A percentile compares a stretch with the other conserved stretches of the same genome.
These are phyloP conservation scores for Pulveroboletus sp. DNA, from an alignment of 768 basidiomycete species.

Conservation along the genomic window DNA sequence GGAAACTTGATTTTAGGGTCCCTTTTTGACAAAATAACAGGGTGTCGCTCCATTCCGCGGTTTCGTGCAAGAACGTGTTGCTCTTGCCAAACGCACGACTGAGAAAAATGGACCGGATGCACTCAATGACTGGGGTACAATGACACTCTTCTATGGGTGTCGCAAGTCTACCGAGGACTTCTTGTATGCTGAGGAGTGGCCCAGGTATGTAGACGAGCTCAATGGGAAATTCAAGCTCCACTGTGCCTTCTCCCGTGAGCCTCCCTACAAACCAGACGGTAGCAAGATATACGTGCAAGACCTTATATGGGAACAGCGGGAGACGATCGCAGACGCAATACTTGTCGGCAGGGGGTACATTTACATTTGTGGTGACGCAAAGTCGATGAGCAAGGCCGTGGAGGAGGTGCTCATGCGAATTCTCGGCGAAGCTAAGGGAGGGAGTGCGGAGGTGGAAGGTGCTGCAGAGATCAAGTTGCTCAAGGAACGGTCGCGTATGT, in stretches of 20 bases:
- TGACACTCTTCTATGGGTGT: constrained; percentile 96
- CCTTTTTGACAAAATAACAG: constrained; percentile 36
- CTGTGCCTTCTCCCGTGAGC: constrained; percentile 85
- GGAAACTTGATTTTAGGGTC: background rate
- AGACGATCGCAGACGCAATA: constrained; percentile 81
- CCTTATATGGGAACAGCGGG: constrained; percentile 82
- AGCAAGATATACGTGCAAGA: constrained; percentile 99
- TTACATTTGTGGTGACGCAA: constrained; percentile 96
- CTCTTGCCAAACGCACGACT: constrained; percentile 87
- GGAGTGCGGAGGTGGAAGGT: constrained; percentile 81
- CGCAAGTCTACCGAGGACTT: constrained; percentile 85
- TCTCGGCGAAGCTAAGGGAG: constrained; percentile 92
- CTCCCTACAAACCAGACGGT: constrained; percentile 81
- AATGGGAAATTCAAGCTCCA: constrained; percentile 89
- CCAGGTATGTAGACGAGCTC: constrained; percentile 77
- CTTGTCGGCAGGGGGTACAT: constrained; percentile 95
- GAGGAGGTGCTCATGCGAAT: constrained; percentile 83
- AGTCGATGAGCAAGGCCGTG: constrained; percentile 92
- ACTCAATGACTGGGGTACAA: constrained; percentile 91
- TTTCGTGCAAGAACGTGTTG: constrained; percentile 96
- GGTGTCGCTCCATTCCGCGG: constrained; percentile 99
- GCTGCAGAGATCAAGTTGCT: constrained; percentile 87
- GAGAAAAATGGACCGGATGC: constrained; percentile 95
- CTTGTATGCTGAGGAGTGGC: constrained; percentile 95
- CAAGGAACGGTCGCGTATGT: constrained; percentile 87